Base-by-base conservation (phyloP, 176 grass and related monocot species). In the Oryza brachyantha region DNA sequence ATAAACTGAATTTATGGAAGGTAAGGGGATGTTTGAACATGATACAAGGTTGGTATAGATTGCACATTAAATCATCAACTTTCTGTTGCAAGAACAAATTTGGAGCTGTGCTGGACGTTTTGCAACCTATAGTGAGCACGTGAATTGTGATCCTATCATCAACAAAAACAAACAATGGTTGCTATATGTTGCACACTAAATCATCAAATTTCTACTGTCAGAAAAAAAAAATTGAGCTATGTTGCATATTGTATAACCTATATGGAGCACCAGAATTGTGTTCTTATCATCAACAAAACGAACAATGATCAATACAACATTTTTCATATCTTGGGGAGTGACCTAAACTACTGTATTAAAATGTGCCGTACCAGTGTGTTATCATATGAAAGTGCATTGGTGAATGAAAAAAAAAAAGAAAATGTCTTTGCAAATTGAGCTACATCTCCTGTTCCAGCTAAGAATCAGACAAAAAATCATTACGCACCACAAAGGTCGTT, bases 401-500 rank as follows among this genome's bases (percentile, higher is more conserved):
- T 9, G 28, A 2, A 16, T 58, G 32, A 37, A 66, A 65, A 27
- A 32, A 32, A 52, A 81, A 13, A 32, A 32, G 40, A 81, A 13
- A 7, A 31, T 0, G 27, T 1, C 3, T 24, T 35, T 78, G 42
- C 24, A 36, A 77, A 60, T 5, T 45, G 60, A 3, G 35, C 29
- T 73, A n/a, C 41, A 76, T 64, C 32, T 79, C 17, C 12, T 66
- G 29, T 6, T 11, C 21, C 10, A 29, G 36, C 28, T 0, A 38
- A 37, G 5, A 67, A 52, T 21, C 1, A 46, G 10, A 68, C 26
- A 4, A 22, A 9, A 69, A 66, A 7, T 14, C 5, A 13, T 75
- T 29, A 86, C 80, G 73, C 52, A 97, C 91, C 91, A 57, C 89
- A 92, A 2, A 97, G 86, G 19, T 97, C 94, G 26, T 97, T 97